These are phyloP conservation scores for Cercospora janseana DNA, from an alignment of 2,329 filamentous ascomycete species.

Conservation along the genomic window DNA sequence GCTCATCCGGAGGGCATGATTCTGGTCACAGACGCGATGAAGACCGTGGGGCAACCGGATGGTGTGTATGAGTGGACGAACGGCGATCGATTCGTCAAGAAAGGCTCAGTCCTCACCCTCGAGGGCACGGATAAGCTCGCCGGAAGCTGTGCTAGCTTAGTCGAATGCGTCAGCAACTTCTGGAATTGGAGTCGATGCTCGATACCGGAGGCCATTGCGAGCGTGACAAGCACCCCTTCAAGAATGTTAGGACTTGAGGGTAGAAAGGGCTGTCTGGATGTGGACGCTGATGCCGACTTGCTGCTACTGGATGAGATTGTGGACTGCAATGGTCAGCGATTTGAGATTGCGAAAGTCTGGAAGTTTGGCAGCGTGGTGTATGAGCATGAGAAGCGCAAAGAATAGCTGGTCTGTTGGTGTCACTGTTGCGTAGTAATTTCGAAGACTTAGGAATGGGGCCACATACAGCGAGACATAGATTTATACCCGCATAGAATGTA, in stretches of 20 bases:
- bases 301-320: conserved; percentile 61
- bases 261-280: conserved; percentile 59
- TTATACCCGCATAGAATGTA: too few relatives aligned
- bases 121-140: conserved; percentile 78
- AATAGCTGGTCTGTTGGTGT: not conserved
- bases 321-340: conserved; percentile 45
- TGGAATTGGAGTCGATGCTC: conserved; percentile 68
- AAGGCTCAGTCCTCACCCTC: conserved; percentile 68
- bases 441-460: too few relatives aligned
- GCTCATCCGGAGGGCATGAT: conserved; percentile 82
- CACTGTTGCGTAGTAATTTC: not conserved
- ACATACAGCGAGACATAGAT: too few relatives aligned
- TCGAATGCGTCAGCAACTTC: conserved; percentile 82
- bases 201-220: conserved; percentile 66
- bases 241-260: conserved; percentile 68
- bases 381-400: conserved; percentile 11
- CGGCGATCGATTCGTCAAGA: conserved; percentile 64
- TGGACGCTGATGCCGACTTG: conserved; percentile 54
- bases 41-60: conserved; percentile 77
- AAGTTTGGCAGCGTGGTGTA: conserved; percentile 65
- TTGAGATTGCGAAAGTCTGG: conserved; percentile 74
- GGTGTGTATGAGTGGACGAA: conserved; percentile 87
- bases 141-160: conserved; percentile 54
- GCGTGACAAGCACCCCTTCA: conserved; percentile 75
- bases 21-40: conserved; percentile 90